A percentile compares a stretch with the other conserved stretches of the same genome.
These are phyloP conservation scores for Sphaceloma murrayae DNA, from an alignment of 2,329 filamentous ascomycete species.

Conservation along the genomic window DNA sequence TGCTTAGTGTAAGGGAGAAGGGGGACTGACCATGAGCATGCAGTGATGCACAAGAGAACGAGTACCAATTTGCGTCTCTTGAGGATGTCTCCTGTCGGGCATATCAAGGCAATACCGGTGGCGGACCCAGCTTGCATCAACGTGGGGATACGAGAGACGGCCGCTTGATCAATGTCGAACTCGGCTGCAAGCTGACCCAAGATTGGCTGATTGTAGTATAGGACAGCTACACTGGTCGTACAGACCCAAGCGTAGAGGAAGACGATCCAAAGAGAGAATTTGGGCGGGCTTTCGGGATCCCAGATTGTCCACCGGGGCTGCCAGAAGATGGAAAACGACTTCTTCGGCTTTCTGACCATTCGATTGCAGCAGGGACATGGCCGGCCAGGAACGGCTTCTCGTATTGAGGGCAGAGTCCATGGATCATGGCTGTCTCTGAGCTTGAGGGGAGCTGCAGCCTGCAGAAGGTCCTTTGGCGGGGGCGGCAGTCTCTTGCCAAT, in stretches of 20 bases:
- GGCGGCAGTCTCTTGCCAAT: neutral
- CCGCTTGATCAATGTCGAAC: constrained; percentile 61
- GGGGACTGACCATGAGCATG: constrained; percentile 41
- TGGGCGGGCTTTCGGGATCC: constrained; percentile 54
- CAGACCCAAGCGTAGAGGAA: constrained; percentile 58
- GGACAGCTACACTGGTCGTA: constrained; percentile 66
- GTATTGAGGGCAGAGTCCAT: neutral
- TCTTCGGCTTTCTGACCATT: neutral
- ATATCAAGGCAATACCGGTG: constrained; percentile 60
- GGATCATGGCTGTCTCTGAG: neutral
- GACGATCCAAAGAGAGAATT: constrained; percentile 60
- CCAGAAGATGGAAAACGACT: neutral
- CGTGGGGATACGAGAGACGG: constrained; percentile 59
- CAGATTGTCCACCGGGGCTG: constrained; percentile 33
- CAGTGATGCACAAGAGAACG: constrained; percentile 52
- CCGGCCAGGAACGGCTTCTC: neutral
- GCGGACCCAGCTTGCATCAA: constrained; percentile 74
- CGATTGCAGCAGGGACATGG: neutral
- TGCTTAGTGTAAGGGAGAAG: neutral
- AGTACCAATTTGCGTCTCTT: constrained; percentile 61
- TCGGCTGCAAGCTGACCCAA: constrained; percentile 63
- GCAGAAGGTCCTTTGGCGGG: neutral
- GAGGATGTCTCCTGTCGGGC: constrained; percentile 63
- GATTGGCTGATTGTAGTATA: constrained; percentile 75
- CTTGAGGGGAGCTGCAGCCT: neutral